Percentiles rank a stretch among this genome's conserved stretches.
These are phyloP conservation scores for Aureobasidium sp. DNA, from an alignment of 2,329 filamentous ascomycete genomes.

Conservation along the genomic window DNA sequence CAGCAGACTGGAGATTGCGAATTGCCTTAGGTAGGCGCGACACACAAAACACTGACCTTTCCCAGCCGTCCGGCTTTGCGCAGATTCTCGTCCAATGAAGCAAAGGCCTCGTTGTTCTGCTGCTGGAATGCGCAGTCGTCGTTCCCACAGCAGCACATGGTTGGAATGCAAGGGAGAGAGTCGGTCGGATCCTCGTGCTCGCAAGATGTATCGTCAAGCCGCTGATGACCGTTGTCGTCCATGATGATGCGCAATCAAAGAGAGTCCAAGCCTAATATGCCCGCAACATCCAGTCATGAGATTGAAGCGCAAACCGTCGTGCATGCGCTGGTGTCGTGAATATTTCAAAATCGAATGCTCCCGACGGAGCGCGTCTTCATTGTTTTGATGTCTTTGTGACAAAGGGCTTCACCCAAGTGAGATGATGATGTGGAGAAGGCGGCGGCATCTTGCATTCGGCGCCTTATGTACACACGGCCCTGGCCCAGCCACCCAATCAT, in stretches of 20 bases:
- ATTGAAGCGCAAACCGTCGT: constrained; percentile 5
- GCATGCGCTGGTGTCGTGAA: constrained; percentile 1
- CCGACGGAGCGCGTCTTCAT: background rate
- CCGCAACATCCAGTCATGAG: background rate
- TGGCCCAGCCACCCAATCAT: constrained; percentile 6
- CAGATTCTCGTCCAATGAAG: constrained; percentile 80
- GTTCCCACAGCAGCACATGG: constrained; percentile 75
- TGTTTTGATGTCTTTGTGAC: constrained; percentile 4
- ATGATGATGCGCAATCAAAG: constrained; percentile 14
- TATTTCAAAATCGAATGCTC: background rate
- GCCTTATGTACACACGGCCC: background rate
- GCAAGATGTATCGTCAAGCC: constrained; percentile 3
- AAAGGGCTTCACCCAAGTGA: background rate
- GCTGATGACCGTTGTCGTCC: constrained; percentile 14
- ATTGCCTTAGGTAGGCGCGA: background rate
- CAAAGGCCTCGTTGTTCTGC: constrained; percentile 71
- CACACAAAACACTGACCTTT: constrained; percentile 61
- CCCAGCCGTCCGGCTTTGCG: constrained; percentile 79
- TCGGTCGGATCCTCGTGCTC: background rate
- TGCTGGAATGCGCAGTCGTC: constrained; percentile 70
- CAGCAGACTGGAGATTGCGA: constrained; percentile 2
- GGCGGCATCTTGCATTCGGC: constrained; percentile 5
- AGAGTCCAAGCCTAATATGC: constrained; percentile 8
- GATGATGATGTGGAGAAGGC: background rate
- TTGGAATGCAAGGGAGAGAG: constrained; percentile 14